These are phyloP conservation scores for Populus hybrid DNA, from an alignment of 441 rosid species.

Conservation along the genomic window DNA sequence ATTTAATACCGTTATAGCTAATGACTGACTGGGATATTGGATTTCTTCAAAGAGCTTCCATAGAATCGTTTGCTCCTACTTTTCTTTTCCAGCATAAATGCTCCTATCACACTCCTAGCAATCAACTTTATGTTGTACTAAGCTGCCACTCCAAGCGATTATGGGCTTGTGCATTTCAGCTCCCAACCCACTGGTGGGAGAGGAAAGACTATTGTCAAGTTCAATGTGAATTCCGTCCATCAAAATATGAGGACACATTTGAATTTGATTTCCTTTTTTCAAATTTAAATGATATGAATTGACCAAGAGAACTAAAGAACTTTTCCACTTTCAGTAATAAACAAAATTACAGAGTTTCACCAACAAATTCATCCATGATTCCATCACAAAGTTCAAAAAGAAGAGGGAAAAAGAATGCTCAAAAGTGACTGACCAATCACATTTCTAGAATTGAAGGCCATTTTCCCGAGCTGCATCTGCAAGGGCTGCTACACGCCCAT, in stretches of 20 bases:
- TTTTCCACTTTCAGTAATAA: not conserved
- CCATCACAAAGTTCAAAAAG: not conserved
- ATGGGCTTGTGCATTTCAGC: not conserved
- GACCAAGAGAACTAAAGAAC: not conserved
- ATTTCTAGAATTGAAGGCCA: conserved; percentile 69
- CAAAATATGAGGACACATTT: not conserved
- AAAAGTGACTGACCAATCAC: conserved; percentile 14
- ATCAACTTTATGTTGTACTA: not conserved
- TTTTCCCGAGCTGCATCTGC: conserved; percentile 81
- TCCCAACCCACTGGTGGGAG: not conserved
- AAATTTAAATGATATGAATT: not conserved
- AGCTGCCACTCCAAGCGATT: no score
- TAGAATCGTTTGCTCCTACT: not conserved
- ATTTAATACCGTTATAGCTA: not conserved
- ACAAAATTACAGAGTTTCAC: conserved; percentile 3
- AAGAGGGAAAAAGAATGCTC: conserved; percentile 7
- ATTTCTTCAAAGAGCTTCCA: not conserved
- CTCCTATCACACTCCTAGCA: not conserved
- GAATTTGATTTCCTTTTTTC: not conserved
- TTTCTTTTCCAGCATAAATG: not conserved
- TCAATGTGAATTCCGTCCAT: not conserved
- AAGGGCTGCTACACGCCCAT: conserved; percentile 79
- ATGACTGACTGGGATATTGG: not conserved
- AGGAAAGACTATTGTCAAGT: not conserved
- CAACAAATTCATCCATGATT: not conserved